These are phyloP conservation scores for Pinus tabuliformis DNA, from an alignment of 75 land plant genomes.

Conservation along the genomic window DNA sequence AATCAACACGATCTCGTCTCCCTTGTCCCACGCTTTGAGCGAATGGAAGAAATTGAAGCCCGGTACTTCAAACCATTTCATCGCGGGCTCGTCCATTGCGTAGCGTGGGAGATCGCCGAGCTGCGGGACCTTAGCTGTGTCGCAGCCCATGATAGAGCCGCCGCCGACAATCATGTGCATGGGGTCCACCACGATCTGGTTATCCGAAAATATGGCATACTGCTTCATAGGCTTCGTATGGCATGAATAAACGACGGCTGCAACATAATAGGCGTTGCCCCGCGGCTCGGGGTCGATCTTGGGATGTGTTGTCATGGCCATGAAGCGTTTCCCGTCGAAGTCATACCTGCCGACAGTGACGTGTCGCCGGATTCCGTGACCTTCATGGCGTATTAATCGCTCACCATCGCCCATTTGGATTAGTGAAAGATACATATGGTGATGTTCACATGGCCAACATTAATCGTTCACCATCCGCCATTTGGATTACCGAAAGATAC, in stretches of 20 bases:
- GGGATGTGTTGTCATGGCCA: slow-evolving; percentile 78
- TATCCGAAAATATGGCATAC: slow-evolving; percentile 50
- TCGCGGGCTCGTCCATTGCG: slow-evolving; percentile 33
- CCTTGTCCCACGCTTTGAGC: slow-evolving; percentile 91
- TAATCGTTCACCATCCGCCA: too few relatives aligned
- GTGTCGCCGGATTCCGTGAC: slow-evolving; percentile 32
- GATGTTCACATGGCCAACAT: too few relatives aligned
- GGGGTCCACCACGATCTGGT: slow-evolving; percentile 46
- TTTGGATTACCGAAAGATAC: too few relatives aligned
- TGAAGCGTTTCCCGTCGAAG: slow-evolving; percentile 35
- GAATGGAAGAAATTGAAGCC: slow-evolving; percentile 63
- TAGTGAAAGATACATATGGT: too few relatives aligned
- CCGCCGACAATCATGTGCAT: slow-evolving; percentile 32
- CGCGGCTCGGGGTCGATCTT: slow-evolving; percentile 58
- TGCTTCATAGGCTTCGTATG: too few relatives aligned
- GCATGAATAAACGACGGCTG: slow-evolving; percentile 49
- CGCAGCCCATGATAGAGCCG: slow-evolving; percentile 37
- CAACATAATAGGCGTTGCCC: too few relatives aligned
- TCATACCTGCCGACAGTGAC: slow-evolving; percentile 50
- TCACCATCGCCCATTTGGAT: too few relatives aligned
- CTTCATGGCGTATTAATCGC: too few relatives aligned
- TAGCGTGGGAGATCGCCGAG: slow-evolving; percentile 59
- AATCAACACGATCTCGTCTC: slow-evolving; percentile 47
- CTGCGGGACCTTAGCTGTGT: slow-evolving; percentile 47
- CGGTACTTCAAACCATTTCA: slow-evolving; percentile 70